Conservation (phyloP, 2,329 filamentous ascomycete genomes). For the Ascochyta pisi region DNA sequence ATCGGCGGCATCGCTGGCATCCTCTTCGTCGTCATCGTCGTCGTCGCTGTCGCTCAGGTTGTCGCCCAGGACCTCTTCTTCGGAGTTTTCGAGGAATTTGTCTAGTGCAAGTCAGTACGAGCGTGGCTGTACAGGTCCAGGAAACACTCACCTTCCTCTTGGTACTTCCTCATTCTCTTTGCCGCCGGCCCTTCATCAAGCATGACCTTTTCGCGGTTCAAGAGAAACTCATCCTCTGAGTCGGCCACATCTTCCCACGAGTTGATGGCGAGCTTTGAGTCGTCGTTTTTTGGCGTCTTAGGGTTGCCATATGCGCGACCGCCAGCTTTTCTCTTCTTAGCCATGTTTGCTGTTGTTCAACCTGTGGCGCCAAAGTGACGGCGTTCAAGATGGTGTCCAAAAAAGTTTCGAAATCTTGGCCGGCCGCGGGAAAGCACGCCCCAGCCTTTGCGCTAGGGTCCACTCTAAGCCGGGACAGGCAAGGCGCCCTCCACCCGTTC, state of each 20-base stretch:
- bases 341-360: slow-evolving; percentile 49
- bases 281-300: slow-evolving; percentile 43
- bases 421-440: slow-evolving; percentile 24
- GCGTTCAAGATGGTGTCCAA: slow-evolving; percentile 5
- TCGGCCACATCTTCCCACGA: slow-evolving; percentile 87
- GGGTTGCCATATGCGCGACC: slow-evolving; percentile 51
- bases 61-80: slow-evolving; percentile 68
- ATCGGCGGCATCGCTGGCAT: slow-evolving; percentile 42
- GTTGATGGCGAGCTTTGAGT: slow-evolving; percentile 63
- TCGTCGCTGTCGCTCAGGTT: slow-evolving; percentile 58
- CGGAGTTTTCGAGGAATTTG: slow-evolving; percentile 63
- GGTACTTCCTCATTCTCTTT: slow-evolving; percentile 75
- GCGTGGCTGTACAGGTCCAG: not conserved
- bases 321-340: slow-evolving; percentile 72
- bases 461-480: not conserved
- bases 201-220: slow-evolving; percentile 83
- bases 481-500: slow-evolving; percentile 6
- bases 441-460: slow-evolving; percentile 11
- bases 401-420: slow-evolving; percentile 39
- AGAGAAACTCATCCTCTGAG: slow-evolving; percentile 91
- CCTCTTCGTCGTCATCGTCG: slow-evolving; percentile 45
- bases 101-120: slow-evolving; percentile 50
- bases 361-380: slow-evolving; percentile 12
- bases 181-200: slow-evolving; percentile 81
- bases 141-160: slow-evolving; percentile 65